Evolutionary conservation across 148 eudicot genomes (phyloP).

Genomic region (Amaranthus hypochondriacus): DNA sequence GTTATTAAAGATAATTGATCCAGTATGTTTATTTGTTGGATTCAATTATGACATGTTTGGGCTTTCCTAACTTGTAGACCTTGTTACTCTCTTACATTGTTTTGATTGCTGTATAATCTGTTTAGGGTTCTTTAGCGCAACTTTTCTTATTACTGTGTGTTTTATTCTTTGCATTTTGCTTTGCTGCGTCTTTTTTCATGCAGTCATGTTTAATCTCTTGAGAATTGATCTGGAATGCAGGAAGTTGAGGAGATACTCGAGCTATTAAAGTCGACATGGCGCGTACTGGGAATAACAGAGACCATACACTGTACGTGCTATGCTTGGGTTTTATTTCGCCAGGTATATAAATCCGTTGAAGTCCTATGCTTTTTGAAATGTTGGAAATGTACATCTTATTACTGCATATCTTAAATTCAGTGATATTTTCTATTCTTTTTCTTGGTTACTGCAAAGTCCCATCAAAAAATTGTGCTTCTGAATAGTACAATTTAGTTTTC

Average conservation of each 20-base stretch:
- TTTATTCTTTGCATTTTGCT: not conserved
- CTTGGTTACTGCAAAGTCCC: not conserved
- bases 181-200: not conserved
- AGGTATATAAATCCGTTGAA: constrained; percentile 47
- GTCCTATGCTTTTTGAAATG: not conserved
- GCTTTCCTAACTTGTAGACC: not conserved
- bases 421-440: not conserved
- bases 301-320: constrained; percentile 88
- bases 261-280: constrained; percentile 98
- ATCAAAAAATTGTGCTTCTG: not conserved
- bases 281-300: constrained; percentile 85
- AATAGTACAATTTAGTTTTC: not conserved
- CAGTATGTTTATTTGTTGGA: not conserved
- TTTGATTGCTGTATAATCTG: not conserved
- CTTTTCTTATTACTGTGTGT: not conserved
- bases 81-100: not conserved
- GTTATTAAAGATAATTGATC: not conserved
- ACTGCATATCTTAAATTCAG: not conserved
- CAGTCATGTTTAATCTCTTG: not conserved
- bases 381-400: not conserved
- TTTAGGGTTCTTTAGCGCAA: not conserved
- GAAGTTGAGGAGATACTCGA: constrained; percentile 96
- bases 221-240: constrained; percentile 35
- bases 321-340: constrained; percentile 96
- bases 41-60: not conserved